Conservation (phyloP, 2,329 filamentous ascomycete species). For the Aspergillus aculeatus region DNA sequence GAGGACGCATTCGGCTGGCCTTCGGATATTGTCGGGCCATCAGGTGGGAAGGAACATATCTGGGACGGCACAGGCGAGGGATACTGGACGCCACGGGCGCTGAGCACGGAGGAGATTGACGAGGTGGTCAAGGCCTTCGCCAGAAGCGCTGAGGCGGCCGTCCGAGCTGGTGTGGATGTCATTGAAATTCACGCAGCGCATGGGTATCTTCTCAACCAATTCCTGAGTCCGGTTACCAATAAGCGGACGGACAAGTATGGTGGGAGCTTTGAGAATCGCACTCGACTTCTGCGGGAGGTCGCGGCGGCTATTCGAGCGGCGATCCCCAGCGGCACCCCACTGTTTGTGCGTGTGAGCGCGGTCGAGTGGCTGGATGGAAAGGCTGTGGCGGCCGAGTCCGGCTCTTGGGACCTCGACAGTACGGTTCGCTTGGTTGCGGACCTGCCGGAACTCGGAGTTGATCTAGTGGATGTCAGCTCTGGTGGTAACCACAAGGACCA, state of each 20-base stretch:
- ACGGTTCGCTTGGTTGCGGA: constrained; percentile 42
- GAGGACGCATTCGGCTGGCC: constrained; percentile 55
- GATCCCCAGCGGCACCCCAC: constrained; percentile 66
- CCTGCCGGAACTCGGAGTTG: constrained; percentile 43
- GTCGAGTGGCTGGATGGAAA: constrained; percentile 68
- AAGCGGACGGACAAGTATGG: constrained; percentile 58
- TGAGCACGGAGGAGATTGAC: constrained; percentile 67
- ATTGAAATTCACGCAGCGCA: constrained; percentile 79
- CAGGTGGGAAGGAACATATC: constrained; percentile 50
- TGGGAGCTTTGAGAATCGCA: constrained; percentile 60
- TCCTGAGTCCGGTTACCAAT: constrained; percentile 69
- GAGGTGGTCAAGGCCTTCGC: constrained; percentile 61
- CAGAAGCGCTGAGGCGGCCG: constrained; percentile 56
- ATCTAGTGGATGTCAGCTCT: constrained; percentile 48
- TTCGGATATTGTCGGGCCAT: constrained; percentile 46
- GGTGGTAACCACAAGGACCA: constrained; percentile 48
- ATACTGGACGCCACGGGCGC: constrained; percentile 62
- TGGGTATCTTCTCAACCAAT: constrained; percentile 70
- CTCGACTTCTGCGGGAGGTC: constrained; percentile 65
- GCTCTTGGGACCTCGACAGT: constrained; percentile 43
- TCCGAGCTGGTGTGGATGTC: constrained; percentile 70
- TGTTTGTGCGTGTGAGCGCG: constrained; percentile 69
- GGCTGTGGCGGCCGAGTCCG: constrained; percentile 19
- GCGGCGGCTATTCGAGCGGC: constrained; percentile 58
- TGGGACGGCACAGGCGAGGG: constrained; percentile 60